Conservation (phyloP, 2,329 filamentous ascomycete species). For the Ascochyta rabiei region DNA sequence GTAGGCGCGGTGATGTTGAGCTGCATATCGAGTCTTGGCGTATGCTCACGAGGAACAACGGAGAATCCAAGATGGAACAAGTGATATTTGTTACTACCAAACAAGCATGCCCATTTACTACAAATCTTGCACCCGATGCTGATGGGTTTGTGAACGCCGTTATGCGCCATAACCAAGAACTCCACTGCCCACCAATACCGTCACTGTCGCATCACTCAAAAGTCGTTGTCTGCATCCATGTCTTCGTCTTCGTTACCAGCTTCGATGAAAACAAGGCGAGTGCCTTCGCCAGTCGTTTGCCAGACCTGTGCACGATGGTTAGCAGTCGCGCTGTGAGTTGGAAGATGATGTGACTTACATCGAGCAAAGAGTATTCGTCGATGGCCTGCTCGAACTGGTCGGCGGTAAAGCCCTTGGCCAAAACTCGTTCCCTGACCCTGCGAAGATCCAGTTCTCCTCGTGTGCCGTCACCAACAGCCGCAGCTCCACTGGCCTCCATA, state of each 20-base stretch:
- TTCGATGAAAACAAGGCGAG: slow-evolving; percentile 61
- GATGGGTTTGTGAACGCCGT: slow-evolving; percentile 28
- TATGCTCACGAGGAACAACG: not conserved
- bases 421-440: slow-evolving; percentile 86
- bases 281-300: slow-evolving; percentile 62
- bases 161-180: slow-evolving; percentile 31
- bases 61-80: not conserved
- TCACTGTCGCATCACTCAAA: slow-evolving; percentile 27
- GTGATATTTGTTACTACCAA: slow-evolving; percentile 1
- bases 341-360: slow-evolving; percentile 68
- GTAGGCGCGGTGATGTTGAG: slow-evolving; percentile 8
- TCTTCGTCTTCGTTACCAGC: slow-evolving; percentile 55
- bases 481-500: slow-evolving; percentile 83
- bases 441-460: slow-evolving; percentile 81
- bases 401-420: slow-evolving; percentile 95
- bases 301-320: slow-evolving; percentile 53
- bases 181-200: slow-evolving; percentile 17
- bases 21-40: slow-evolving; percentile 12
- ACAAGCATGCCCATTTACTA: not conserved
- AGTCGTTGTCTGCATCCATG: slow-evolving; percentile 47
- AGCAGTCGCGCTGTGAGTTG: slow-evolving; percentile 26
- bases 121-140: not conserved
- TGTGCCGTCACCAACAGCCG: slow-evolving; percentile 74
- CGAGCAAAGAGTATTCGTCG: slow-evolving; percentile 84
- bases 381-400: slow-evolving; percentile 88